These are phyloP conservation scores for Balansia obtecta DNA, from an alignment of 2,329 filamentous ascomycete genomes.

Conservation along the genomic window DNA sequence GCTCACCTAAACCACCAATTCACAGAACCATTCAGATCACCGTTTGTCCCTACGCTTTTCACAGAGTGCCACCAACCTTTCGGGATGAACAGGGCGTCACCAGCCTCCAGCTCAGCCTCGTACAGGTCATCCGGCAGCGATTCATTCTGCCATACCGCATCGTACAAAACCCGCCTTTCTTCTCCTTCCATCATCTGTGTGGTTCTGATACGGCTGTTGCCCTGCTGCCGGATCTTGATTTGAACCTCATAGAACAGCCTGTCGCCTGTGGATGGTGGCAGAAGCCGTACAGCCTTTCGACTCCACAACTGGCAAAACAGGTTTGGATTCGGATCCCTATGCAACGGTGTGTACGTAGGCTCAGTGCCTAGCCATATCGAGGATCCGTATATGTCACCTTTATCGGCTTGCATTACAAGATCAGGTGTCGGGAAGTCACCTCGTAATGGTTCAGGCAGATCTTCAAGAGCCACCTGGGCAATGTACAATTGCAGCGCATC, in stretches of 20 bases:
- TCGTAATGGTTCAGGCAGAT: constrained; percentile 51
- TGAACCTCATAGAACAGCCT: constrained; percentile 47
- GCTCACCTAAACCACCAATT: constrained; percentile 34
- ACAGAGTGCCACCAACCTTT: constrained; percentile 36
- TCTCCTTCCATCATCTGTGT: constrained; percentile 84
- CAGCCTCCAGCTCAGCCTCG: constrained; percentile 47
- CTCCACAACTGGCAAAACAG: constrained; percentile 75
- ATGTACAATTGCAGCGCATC: constrained; percentile 55
- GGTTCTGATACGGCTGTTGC: constrained; percentile 48
- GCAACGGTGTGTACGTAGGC: constrained; percentile 80
- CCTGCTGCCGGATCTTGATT: constrained; percentile 22
- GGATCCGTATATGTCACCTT: constrained; percentile 74
- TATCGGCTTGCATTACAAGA: constrained; percentile 50
- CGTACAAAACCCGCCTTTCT: constrained; percentile 54
- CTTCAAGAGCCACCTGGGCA: constrained; percentile 62
- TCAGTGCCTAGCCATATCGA: constrained; percentile 82
- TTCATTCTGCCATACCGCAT: constrained; percentile 52
- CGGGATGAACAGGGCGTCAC: constrained; percentile 28
- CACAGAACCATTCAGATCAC: constrained; percentile 28
- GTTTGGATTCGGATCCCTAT: constrained; percentile 90
- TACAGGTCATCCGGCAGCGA: constrained; percentile 20
- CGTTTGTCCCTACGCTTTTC: constrained; percentile 22
- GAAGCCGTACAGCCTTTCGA: constrained; percentile 59
- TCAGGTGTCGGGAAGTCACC: constrained; percentile 56
- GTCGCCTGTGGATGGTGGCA: constrained; percentile 51